Evolutionary conservation across 345 rosid genomes (phyloP), one percentile per base, ranked within the genome.

Genomic region (Rhizophora apiculata): DNA sequence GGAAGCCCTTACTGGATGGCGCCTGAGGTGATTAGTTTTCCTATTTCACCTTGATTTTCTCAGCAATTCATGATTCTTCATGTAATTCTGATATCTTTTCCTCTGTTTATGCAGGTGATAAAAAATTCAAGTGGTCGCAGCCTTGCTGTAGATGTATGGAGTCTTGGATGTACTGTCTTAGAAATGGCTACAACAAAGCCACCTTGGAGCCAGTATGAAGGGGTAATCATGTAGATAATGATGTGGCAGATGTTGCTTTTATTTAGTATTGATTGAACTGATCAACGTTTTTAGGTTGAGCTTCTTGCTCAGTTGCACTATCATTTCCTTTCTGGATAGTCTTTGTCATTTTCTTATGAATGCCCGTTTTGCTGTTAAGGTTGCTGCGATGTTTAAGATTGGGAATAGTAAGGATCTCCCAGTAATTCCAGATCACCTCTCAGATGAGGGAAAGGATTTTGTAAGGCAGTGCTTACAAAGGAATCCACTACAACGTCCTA

Each of bases 1-100:
- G 96, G 96, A 69, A 89, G 96, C 75, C 96, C 96, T 31, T 87
- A 85, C 71, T 89, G 96, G 96, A 82, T 87, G 92, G 96, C 96
- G 57, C 96, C 96, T 31, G 96, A 89, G 90, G 96, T 89, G 80
- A n/a, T 24, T 37, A 49, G 21, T 31, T 20, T 24, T 43, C 31
- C 19, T 48, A 49, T 63, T 49, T 59, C 43, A 34, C 43, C 52
- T 36, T n/a, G 56, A 48, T 20, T 21, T 60, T 6, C 61, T 4
- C 24, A 65, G 11, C 13, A 32, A 52, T n/a, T 18, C 9, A 73
- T 43, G 62, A 29, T 67, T 61, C n/a, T 16, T 34, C 27, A 11
- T 16, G 55, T 22, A 39, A 60, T 55, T 19, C 5, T 37, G 6
- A 10, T 6, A 9, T 26, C 20, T 18, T 24, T 21, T 43, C 30